Conservation (phyloP, 768 basidiomycete species). For the Basidioascus undulatus region DNA sequence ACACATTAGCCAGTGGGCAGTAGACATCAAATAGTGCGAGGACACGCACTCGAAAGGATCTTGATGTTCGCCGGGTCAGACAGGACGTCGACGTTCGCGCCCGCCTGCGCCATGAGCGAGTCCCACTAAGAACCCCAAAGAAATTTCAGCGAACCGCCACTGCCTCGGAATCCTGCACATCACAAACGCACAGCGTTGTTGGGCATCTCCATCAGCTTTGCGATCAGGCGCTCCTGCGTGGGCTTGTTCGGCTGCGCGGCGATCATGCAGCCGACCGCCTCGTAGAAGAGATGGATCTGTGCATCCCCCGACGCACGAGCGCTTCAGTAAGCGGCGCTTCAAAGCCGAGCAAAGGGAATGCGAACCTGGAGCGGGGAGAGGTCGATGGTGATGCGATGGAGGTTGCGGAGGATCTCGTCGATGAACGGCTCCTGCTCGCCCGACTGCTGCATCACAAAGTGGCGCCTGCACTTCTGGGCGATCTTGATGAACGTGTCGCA, state of each 20-base stretch:
- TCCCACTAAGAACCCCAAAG: constrained; percentile 45
- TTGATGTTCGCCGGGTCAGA: constrained; percentile 83
- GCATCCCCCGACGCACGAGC: too few species aligned
- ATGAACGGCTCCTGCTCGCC: constrained; percentile 94
- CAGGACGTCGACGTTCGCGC: constrained; percentile 73
- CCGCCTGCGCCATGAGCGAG: constrained; percentile 83
- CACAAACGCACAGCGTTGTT: constrained; percentile 58
- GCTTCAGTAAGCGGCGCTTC: not conserved
- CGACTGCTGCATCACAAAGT: constrained; percentile 96
- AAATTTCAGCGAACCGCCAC: not conserved
- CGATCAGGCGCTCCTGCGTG: constrained; percentile 81
- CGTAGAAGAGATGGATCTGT: constrained; percentile 86
- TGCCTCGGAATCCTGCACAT: too few species aligned
- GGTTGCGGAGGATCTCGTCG: constrained; percentile 74
- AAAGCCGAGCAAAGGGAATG: too few species aligned
- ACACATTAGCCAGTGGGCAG: too few species aligned
- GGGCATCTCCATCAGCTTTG: constrained; percentile 86
- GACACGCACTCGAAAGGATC: constrained; percentile 76
- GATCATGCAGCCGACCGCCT: constrained; percentile 98
- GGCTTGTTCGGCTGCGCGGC: constrained; percentile 95
- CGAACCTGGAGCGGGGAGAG: constrained; percentile 61
- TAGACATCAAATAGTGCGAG: too few species aligned
- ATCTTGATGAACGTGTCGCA: constrained; percentile 99
- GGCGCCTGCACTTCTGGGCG: constrained; percentile 81
- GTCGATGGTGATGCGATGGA: constrained; percentile 86